These are phyloP conservation scores for Cladosporium sp. DNA, from an alignment of 2,329 filamentous ascomycete species.

Conservation along the genomic window DNA sequence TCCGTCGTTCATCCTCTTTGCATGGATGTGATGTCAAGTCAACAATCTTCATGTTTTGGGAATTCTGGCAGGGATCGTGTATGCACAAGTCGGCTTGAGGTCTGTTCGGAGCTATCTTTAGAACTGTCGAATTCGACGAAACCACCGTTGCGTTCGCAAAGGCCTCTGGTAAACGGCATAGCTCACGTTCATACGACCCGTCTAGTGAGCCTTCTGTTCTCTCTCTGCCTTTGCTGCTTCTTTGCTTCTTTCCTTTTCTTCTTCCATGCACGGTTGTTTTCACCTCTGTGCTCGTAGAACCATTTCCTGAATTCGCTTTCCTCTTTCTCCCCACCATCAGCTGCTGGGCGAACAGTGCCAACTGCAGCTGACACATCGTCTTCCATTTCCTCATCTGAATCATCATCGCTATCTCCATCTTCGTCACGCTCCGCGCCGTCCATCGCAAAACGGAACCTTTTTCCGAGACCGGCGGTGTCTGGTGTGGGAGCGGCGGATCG, in stretches of 20 bases:
- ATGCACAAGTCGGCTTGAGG: background rate
- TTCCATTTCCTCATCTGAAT: conserved; percentile 9
- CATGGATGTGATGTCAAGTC: background rate
- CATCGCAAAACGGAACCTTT: conserved; percentile 55
- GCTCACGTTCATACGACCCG: conserved; percentile 17
- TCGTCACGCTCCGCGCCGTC: conserved; percentile 44
- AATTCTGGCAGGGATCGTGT: background rate
- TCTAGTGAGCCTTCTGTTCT: conserved; percentile 52
- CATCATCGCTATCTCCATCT: conserved; percentile 35
- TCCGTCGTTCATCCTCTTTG: background rate
- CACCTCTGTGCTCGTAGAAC: conserved; percentile 53
- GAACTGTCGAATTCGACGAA: background rate
- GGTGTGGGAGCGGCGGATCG: conserved; percentile 91
- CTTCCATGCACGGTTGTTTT: conserved; percentile 48
- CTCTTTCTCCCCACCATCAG: conserved; percentile 23
- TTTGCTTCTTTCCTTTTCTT: conserved; percentile 55
- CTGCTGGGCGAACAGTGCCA: conserved; percentile 13
- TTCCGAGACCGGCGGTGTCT: conserved; percentile 76
- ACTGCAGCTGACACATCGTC: background rate
- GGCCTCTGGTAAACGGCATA: background rate
- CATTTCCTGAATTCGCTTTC: conserved; percentile 59
- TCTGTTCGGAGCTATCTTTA: background rate
- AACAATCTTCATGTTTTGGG: background rate
- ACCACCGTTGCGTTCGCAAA: background rate
- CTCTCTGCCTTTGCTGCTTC: conserved; percentile 57